These are phyloP conservation scores for Tricholoma terreum DNA, from an alignment of 768 basidiomycete species.

Conservation along the genomic window DNA sequence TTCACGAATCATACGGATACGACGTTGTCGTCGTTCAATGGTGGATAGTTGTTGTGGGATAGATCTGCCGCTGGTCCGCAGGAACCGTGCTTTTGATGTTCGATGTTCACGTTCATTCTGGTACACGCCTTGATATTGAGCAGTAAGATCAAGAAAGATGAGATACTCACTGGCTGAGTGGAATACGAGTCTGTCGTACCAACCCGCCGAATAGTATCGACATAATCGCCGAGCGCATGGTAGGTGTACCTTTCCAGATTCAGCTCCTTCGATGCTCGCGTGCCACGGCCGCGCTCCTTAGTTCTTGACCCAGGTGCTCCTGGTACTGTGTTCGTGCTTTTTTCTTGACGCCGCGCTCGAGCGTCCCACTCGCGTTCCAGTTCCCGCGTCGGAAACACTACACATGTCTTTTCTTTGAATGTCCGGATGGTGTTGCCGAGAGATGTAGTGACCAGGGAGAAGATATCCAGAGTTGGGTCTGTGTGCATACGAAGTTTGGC, in stretches of 20 bases:
- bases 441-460: conserved; percentile 13
- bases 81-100: conserved; percentile 9
- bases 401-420: conserved; percentile 18
- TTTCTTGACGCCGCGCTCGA: neutral
- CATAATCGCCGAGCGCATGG: conserved; percentile 25
- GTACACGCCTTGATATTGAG: conserved; percentile 9
- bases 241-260: neutral
- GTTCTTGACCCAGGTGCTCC: neutral
- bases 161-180: neutral
- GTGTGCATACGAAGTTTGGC: conserved; percentile 10
- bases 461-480: neutral
- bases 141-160: too few species aligned
- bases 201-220: conserved; percentile 9
- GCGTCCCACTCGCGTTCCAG: conserved; percentile 15
- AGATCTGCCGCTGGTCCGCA: conserved; percentile 14
- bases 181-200: conserved; percentile 6
- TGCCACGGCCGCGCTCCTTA: too few species aligned
- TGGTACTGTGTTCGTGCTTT: neutral
- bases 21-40: neutral
- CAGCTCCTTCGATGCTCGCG: neutral
- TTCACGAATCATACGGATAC: neutral
- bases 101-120: conserved; percentile 37
- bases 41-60: neutral
- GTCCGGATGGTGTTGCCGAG: conserved; percentile 19
- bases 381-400: conserved; percentile 10